Evolutionary conservation across 805 yeast species (phyloP), one percentile per base, ranked within the genome.

Genomic region (Candida hungchunana): DNA sequence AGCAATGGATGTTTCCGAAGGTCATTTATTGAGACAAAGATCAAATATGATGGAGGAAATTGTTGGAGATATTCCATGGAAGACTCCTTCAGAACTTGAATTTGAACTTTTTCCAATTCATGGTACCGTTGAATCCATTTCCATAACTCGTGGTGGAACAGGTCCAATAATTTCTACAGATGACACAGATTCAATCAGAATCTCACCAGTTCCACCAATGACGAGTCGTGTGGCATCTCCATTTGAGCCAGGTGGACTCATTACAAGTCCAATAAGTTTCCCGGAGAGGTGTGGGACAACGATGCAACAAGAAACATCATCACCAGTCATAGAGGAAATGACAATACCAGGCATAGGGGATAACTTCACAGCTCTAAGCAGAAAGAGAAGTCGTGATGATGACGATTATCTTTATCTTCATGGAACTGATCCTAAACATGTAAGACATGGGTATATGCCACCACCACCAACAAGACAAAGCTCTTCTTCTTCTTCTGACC

Each of bases 151-250:
- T 23, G 40, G 40, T 20, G 40, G 40, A 9, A 15, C 19, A 4
- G 19, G 32, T n/a, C 31, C 31, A 15, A 20, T 37, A 12, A 21
- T 15, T n/a, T 20, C 6, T 7, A 28, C 30, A 6, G 41, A 38
- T 27, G 34, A 38, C 16, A 38, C 44, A n/a, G n/a, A 16, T 15
- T n/a, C 20, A 10, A 16, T n/a, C n/a, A n/a, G n/a, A n/a, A n/a
- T n/a, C n/a, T n/a, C n/a, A n/a, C n/a, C n/a, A n/a, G n/a, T n/a
- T n/a, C n/a, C n/a, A n/a, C n/a, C n/a, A n/a, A n/a, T n/a, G n/a
- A n/a, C n/a, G n/a, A n/a, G n/a, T n/a, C n/a, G n/a, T n/a, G n/a
- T n/a, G n/a, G n/a, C n/a, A n/a, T n/a, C n/a, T n/a, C n/a, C n/a
- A n/a, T n/a, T n/a, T n/a, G n/a, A n/a, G n/a, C n/a, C n/a, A n/a